Conservation (phyloP, 1,284 basidiomycete species). For the Ceratobasidium theobromae region DNA sequence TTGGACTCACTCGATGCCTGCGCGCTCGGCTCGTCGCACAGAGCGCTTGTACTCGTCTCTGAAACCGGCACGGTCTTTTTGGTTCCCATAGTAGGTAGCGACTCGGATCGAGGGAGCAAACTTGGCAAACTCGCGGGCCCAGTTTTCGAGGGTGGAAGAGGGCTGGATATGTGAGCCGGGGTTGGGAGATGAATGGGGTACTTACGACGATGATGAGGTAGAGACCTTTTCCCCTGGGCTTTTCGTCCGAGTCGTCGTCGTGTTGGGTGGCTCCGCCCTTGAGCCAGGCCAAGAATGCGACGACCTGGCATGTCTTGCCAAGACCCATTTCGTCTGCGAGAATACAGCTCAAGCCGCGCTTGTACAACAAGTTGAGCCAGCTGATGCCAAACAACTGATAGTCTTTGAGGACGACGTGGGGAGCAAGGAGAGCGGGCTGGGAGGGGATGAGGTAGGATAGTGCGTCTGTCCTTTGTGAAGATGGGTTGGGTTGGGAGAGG, state of each 20-base stretch:
- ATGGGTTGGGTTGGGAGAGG: not conserved
- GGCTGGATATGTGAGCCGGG: constrained; percentile 41
- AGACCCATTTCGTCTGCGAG: constrained; percentile 98
- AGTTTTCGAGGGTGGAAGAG: constrained; percentile 96
- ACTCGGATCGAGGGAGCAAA: constrained; percentile 89
- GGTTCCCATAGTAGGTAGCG: constrained; percentile 90
- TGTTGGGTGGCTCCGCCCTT: too few species aligned
- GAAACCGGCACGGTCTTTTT: constrained; percentile 80
- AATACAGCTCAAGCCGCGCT: constrained; percentile 84
- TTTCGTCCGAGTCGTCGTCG: too few species aligned
- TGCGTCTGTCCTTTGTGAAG: constrained; percentile 35
- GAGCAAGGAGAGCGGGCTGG: constrained; percentile 73
- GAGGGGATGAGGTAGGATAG: constrained; percentile 64
- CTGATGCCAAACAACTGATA: constrained; percentile 98
- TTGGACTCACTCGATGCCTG: constrained; percentile 5
- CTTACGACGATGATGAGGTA: constrained; percentile 95
- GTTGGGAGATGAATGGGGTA: constrained; percentile 36
- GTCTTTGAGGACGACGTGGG: constrained; percentile 83
- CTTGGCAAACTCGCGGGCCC: constrained; percentile 92
- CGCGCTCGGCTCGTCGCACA: constrained; percentile 38
- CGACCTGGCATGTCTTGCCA: constrained; percentile 98
- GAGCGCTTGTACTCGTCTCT: constrained; percentile 57
- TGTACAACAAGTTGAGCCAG: constrained; percentile 91
- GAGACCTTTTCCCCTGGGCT: constrained; percentile 76
- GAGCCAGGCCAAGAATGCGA: constrained; percentile 90